A percentile compares a stretch with the other conserved stretches of the same genome.
phyloP scores from a whole-genome alignment of 768 basidiomycete genomes.

The Rubroboletus satanas region DNA sequence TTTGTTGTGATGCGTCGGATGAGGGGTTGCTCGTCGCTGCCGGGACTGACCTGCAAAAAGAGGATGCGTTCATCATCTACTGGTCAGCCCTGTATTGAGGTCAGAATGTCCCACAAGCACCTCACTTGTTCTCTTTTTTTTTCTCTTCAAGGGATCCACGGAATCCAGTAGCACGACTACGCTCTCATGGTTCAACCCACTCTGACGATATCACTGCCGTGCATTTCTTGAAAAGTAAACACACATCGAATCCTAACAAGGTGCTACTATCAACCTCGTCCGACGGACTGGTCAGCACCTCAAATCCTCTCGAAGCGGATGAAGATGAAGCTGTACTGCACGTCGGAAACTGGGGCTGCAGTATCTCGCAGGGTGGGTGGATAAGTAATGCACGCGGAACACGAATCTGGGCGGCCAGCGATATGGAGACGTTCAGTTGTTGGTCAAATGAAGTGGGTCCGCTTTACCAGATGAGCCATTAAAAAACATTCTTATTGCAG shows the following conservation, averaged over 20 bases:
- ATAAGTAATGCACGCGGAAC: constrained; percentile 35
- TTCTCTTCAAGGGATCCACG: constrained; percentile 69
- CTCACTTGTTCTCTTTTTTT: not conserved
- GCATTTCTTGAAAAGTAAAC: constrained; percentile 39
- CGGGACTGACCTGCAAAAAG: constrained; percentile 75
- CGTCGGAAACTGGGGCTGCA: constrained; percentile 85
- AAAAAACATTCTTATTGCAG: not conserved
- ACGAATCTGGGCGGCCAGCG: constrained; percentile 79
- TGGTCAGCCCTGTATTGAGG: constrained; percentile 48
- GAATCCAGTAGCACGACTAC: constrained; percentile 63
- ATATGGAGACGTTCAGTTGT: constrained; percentile 91
- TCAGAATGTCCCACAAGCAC: not conserved
- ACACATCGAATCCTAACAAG: constrained; percentile 36
- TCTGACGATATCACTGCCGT: constrained; percentile 89
- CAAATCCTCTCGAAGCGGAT: constrained; percentile 69
- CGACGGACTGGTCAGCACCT: constrained; percentile 76
- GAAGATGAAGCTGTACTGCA: constrained; percentile 83
- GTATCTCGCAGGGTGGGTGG: constrained; percentile 76
- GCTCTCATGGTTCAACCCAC: constrained; percentile 81
- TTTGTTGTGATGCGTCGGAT: constrained; percentile 66
- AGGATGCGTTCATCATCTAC: constrained; percentile 81
- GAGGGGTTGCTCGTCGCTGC: constrained; percentile 75
- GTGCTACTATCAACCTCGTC: constrained; percentile 77
- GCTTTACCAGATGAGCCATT: not conserved
- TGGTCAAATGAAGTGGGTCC: constrained; percentile 69